A percentile compares a stretch with the other conserved stretches of the same genome.
These are phyloP conservation scores for Ballota nigra DNA, from an alignment of 257 asterid species.

Conservation along the genomic window DNA sequence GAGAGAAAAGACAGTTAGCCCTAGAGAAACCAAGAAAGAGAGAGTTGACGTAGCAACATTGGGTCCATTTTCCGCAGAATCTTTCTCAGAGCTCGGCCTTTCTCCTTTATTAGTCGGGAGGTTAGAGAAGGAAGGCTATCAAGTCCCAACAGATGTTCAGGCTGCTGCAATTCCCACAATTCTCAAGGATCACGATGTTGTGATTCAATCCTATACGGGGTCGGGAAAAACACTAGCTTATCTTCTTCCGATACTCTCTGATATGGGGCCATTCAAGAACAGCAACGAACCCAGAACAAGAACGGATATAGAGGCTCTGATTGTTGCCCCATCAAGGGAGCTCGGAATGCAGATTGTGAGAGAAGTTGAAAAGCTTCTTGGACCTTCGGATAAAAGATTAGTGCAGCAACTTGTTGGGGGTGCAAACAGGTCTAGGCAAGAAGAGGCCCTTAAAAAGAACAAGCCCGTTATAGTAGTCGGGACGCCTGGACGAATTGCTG, in stretches of 20 bases:
- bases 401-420: slow-evolving; percentile 99
- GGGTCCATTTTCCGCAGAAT: slow-evolving; percentile 76
- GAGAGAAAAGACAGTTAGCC: slow-evolving; percentile 40
- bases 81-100: slow-evolving; percentile 86
- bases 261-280: slow-evolving; percentile 54
- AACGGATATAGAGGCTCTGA: slow-evolving; percentile 67
- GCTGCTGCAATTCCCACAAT: slow-evolving; percentile 87
- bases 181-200: slow-evolving; percentile 75
- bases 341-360: slow-evolving; percentile 99
- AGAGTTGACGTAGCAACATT: slow-evolving; percentile 42
- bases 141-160: slow-evolving; percentile 89
- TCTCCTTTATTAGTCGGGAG: slow-evolving; percentile 68
- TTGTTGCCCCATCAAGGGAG: slow-evolving; percentile 98
- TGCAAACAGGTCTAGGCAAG: slow-evolving; percentile 91
- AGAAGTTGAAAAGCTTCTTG: slow-evolving; percentile 85
- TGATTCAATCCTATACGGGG: slow-evolving; percentile 93
- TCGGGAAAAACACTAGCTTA: slow-evolving; percentile 97
- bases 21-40: slow-evolving; percentile 35
- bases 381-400: slow-evolving; percentile 70
- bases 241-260: slow-evolving; percentile 89
- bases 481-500: slow-evolving; percentile 95
- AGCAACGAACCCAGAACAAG: slow-evolving; percentile 36
- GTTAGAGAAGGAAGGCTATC: slow-evolving; percentile 76
- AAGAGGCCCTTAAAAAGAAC: slow-evolving; percentile 90
- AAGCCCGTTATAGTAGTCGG: slow-evolving; percentile 89